A percentile compares a stretch with the other conserved stretches of the same genome.
phyloP scores from a whole-genome alignment of 495 filamentous ascomycete genomes.

The Hypoxylon subgilvum region DNA sequence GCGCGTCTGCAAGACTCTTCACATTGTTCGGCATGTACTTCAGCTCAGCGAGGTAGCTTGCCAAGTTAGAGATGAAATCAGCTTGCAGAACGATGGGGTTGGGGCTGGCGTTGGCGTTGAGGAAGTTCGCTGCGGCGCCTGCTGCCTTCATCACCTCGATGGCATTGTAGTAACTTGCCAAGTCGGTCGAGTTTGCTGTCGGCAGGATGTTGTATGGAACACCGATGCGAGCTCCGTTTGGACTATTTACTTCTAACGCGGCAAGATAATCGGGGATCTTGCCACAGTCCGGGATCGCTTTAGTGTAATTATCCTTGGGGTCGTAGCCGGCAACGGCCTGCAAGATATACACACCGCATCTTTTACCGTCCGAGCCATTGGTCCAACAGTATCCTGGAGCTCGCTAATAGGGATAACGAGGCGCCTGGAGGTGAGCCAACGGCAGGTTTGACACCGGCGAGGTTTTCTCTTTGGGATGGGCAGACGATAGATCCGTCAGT shows the following conservation, averaged over 20 bases:
- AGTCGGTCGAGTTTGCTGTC: constrained; percentile 9
- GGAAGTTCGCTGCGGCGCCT: constrained; percentile 50
- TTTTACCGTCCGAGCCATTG: constrained; percentile 46
- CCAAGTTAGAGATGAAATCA: constrained; percentile 51
- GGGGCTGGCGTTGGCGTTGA: constrained; percentile 14
- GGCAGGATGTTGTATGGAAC: constrained; percentile 51
- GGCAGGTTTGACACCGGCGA: constrained; percentile 50
- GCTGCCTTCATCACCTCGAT: constrained; percentile 29
- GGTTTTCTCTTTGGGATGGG: constrained; percentile 44
- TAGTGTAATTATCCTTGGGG: constrained; percentile 53
- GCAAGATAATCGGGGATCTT: constrained; percentile 53
- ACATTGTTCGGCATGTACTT: constrained; percentile 53
- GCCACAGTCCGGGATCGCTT: constrained; percentile 41
- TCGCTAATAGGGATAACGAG: constrained; percentile 47
- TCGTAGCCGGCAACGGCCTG: constrained; percentile 45
- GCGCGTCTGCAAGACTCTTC: constrained; percentile 38
- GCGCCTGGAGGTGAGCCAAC: constrained; percentile 45
- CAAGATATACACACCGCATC: constrained; percentile 46
- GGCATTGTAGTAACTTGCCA: constrained; percentile 38
- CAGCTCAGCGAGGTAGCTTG: constrained; percentile 54
- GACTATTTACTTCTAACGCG: constrained; percentile 37
- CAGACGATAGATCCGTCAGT: constrained; percentile 47
- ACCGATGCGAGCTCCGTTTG: constrained; percentile 50
- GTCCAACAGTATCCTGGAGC: constrained; percentile 49
- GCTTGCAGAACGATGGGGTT: constrained; percentile 45